Evolutionary conservation across 164 flowering plant genomes (phyloP).

Genomic region (Tinospora cordifolia): DNA sequence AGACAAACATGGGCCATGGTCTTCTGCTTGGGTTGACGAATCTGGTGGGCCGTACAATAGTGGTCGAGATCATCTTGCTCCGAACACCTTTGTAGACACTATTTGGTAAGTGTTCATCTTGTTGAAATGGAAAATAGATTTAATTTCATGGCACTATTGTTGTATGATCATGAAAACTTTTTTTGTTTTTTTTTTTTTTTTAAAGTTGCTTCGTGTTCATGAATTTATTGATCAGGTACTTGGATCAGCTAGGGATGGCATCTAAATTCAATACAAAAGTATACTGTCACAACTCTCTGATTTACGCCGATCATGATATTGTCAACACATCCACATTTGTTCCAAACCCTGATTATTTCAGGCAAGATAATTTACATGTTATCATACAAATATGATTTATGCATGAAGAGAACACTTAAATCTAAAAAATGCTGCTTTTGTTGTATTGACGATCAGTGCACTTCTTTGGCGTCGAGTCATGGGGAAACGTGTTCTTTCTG

Average conservation of each 20-base stretch:
- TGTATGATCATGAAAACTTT: background rate
- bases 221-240: slow-evolving; percentile 47
- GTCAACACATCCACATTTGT: slow-evolving; percentile 57
- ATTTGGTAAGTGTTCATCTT: slow-evolving; percentile 47
- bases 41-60: slow-evolving; percentile 94
- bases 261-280: slow-evolving; percentile 67
- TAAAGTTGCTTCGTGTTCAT: background rate
- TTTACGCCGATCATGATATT: slow-evolving; percentile 90
- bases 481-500: slow-evolving; percentile 71
- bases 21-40: slow-evolving; percentile 96
- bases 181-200: no score
- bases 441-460: slow-evolving; percentile 43
- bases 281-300: slow-evolving; percentile 77
- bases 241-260: slow-evolving; percentile 94
- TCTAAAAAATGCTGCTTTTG: background rate
- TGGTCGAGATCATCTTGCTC: slow-evolving; percentile 62
- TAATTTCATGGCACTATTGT: background rate
- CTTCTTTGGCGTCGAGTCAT: slow-evolving; percentile 88
- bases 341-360: slow-evolving; percentile 92
- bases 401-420: background rate
- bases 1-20: slow-evolving; percentile 51
- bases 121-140: background rate
- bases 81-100: slow-evolving; percentile 72
- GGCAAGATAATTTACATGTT: slow-evolving; percentile 35
- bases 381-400: background rate